A percentile compares a stretch with the other conserved stretches of the same genome.
Evolutionary conservation across 768 basidiomycete genomes (phyloP).

Genomic region (Russula abietina): DNA sequence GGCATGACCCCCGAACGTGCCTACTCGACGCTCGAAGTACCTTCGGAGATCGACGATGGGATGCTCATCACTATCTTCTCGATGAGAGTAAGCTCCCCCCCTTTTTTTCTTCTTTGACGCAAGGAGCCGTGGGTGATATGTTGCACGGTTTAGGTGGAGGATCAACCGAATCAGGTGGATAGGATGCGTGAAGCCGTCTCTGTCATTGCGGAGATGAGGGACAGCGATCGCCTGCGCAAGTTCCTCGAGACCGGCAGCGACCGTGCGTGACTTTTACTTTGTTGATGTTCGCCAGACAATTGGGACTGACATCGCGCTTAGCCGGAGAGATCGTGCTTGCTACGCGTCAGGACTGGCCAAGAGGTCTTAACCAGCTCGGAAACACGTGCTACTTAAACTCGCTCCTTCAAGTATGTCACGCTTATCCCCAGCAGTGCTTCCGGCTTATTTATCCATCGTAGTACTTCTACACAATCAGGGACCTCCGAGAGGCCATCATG

Average conservation of each 20-base stretch:
- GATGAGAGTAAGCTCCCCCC: slow-evolving; percentile 52
- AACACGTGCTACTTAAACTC: slow-evolving; percentile 88
- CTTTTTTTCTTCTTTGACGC: slow-evolving; percentile 25
- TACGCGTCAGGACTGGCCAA: slow-evolving; percentile 62
- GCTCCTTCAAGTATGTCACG: slow-evolving; percentile 51
- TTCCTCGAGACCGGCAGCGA: slow-evolving; percentile 64
- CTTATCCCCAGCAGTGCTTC: background rate
- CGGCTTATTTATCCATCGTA: slow-evolving; percentile 30
- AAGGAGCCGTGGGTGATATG: slow-evolving; percentile 8
- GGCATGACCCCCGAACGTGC: slow-evolving; percentile 66
- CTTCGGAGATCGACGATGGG: slow-evolving; percentile 65
- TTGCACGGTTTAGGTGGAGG: slow-evolving; percentile 49
- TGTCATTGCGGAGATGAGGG: slow-evolving; percentile 67
- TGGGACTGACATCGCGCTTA: slow-evolving; percentile 29
- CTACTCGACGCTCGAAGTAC: slow-evolving; percentile 64
- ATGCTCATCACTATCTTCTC: slow-evolving; percentile 68
- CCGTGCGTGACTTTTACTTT: slow-evolving; percentile 46
- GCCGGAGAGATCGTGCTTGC: slow-evolving; percentile 57
- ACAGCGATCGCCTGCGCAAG: slow-evolving; percentile 63
- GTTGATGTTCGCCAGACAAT: background rate
- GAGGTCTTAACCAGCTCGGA: slow-evolving; percentile 83
- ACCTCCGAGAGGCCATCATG: slow-evolving; percentile 70
- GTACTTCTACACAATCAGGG: slow-evolving; percentile 96
- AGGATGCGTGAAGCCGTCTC: slow-evolving; percentile 67
- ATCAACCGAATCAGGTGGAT: slow-evolving; percentile 58